Conservation (phyloP, 208 protist genomes). For the Trypanosoma boissoni region DNA sequence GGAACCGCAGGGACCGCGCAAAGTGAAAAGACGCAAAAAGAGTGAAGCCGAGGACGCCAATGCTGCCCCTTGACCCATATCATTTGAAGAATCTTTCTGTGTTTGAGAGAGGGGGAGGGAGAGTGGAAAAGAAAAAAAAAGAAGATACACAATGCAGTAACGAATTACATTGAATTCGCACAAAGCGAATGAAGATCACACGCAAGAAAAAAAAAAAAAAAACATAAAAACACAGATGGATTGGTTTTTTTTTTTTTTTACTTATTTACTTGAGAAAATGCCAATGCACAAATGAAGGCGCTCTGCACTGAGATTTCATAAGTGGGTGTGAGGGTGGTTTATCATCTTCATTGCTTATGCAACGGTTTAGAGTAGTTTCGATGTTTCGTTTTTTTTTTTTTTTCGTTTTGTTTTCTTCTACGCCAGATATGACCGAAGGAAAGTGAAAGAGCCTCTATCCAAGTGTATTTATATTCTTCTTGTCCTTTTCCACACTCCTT, state of each 20-base stretch:
- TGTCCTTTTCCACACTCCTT: too few species aligned
- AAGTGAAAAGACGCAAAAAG: slow-evolving; percentile 22
- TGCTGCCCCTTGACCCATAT: too few species aligned
- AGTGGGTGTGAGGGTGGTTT: too few species aligned
- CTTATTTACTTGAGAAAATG: neutral
- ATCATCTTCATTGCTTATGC: too few species aligned
- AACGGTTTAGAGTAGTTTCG: too few species aligned
- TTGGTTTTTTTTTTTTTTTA: neutral
- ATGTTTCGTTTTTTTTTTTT: slow-evolving; percentile 15
- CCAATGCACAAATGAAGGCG: neutral
- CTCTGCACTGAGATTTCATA: too few species aligned
- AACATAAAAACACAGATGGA: neutral
- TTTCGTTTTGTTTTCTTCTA: neutral
- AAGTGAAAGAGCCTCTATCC: neutral
- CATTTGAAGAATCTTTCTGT: too few species aligned
- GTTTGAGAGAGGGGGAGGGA: neutral
- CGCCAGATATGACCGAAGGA: neutral
- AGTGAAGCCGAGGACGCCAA: neutral
- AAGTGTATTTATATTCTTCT: neutral
- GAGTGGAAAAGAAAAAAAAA: neutral
- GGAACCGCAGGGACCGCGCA: slow-evolving; percentile 15
- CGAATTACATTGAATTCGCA: neutral
- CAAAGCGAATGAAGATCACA: neutral
- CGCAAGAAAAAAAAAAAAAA: neutral
- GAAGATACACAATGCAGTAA: neutral